A percentile compares a stretch with the other conserved stretches of the same genome.
Conservation (phyloP, 805 yeast species). For the Saccharomycopsis capsularis region DNA sequence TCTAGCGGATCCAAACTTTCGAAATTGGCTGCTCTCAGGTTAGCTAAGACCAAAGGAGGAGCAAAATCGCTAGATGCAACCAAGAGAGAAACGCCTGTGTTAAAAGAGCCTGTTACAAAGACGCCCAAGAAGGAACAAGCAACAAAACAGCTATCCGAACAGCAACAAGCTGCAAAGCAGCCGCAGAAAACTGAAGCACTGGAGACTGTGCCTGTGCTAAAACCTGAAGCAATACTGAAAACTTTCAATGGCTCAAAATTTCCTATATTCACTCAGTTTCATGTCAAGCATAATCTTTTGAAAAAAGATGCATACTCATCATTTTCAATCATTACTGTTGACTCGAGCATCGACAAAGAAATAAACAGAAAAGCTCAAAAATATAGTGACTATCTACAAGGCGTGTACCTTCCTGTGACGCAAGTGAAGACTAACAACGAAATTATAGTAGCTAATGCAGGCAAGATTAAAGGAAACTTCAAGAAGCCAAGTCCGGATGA, state of each 20-base stretch:
- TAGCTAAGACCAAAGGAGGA: neutral
- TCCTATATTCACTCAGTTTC: neutral
- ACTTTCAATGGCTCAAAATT: neutral
- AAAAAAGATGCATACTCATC: neutral
- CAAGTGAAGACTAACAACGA: conserved; percentile 33
- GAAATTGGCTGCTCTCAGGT: conserved; percentile 13
- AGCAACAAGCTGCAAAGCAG: neutral
- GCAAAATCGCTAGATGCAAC: neutral
- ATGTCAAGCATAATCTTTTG: neutral
- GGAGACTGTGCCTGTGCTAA: neutral
- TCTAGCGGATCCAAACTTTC: conserved; percentile 7
- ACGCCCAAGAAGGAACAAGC: neutral
- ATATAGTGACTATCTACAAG: conserved; percentile 1
- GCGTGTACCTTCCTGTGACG: conserved; percentile 9
- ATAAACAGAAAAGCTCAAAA: neutral
- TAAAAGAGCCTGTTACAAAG: neutral
- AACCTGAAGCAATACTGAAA: too few species aligned
- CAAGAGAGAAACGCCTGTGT: neutral
- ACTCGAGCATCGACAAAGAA: neutral
- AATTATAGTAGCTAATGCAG: conserved; percentile 31
- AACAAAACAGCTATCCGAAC: neutral
- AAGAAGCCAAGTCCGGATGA: conserved; percentile 81
- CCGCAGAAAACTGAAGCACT: neutral
- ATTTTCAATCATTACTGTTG: neutral
- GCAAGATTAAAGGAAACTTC: conserved; percentile 48